A percentile compares a stretch with the other conserved stretches of the same genome.
These are phyloP conservation scores for Selenicereus undatus DNA, from an alignment of 148 eudicot species.

Conservation along the genomic window DNA sequence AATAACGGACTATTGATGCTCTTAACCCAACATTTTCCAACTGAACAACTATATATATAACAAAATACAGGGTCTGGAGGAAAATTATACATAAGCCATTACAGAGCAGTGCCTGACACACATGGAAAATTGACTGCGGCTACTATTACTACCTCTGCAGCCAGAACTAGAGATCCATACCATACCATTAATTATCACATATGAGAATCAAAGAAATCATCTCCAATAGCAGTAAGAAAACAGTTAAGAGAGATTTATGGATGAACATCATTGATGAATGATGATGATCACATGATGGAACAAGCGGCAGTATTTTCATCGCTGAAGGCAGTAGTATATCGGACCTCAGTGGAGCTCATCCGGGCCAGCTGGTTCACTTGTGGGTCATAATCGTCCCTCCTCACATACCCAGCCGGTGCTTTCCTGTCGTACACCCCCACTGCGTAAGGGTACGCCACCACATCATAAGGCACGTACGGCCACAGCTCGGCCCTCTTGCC, in stretches of 20 bases:
- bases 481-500: conserved; percentile 4
- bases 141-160: not conserved
- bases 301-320: conserved; percentile 83
- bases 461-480: conserved; percentile 40
- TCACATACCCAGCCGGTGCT: conserved; percentile 87
- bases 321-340: conserved; percentile 84
- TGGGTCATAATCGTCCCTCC: conserved; percentile 42
- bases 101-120: not conserved
- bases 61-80: not conserved
- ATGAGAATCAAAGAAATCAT: not conserved
- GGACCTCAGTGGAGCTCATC: conserved; percentile 83
- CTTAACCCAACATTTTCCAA: too few relatives aligned
- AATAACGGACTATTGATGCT: too few relatives aligned
- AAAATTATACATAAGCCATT: not conserved
- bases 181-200: not conserved
- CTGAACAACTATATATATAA: too few relatives aligned
- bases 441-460: conserved; percentile 79
- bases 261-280: too few relatives aligned
- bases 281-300: conserved; percentile 52
- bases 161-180: not conserved
- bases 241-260: not conserved
- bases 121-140: not conserved
- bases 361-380: conserved; percentile 48
- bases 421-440: conserved; percentile 65
- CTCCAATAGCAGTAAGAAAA: not conserved